These are phyloP conservation scores for Thraustochytrium striatum DNA, from an alignment of 352 stramenopile species.

Conservation along the genomic window DNA sequence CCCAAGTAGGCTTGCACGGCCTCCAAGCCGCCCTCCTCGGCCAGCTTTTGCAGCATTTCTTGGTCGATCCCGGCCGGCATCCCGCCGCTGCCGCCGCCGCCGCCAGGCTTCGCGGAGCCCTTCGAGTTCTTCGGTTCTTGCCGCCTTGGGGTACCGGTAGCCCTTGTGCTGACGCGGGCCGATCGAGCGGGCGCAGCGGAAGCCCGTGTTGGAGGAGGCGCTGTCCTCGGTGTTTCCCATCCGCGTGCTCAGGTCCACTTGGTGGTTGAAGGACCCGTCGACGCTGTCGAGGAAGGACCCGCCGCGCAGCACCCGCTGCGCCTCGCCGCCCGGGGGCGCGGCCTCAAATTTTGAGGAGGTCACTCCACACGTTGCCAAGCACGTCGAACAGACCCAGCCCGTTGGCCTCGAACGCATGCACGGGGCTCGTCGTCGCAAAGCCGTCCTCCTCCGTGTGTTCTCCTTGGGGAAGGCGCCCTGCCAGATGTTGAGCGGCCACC, in stretches of 20 bases:
- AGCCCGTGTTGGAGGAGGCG: conserved; percentile 56
- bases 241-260: conserved; percentile 53
- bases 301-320: conserved; percentile 59
- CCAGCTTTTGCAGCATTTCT: conserved; percentile 17
- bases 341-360: conserved; percentile 54
- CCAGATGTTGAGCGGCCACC: conserved; percentile 57
- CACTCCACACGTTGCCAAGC: conserved; percentile 72
- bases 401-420: conserved; percentile 66
- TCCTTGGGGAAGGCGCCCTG: conserved; percentile 62
- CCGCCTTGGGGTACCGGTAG: conserved; percentile 23
- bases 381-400: conserved; percentile 65
- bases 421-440: conserved; percentile 62
- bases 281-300: conserved; percentile 62
- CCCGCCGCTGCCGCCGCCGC: background rate
- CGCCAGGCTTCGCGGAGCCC: too few species aligned
- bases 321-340: background rate
- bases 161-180: background rate
- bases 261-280: conserved; percentile 59
- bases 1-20: conserved; percentile 15
- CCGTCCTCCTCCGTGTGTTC: conserved; percentile 65
- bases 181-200: conserved; percentile 51
- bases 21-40: conserved; percentile 36
- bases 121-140: background rate
- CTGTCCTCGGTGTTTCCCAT: conserved; percentile 56
- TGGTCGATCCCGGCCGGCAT: conserved; percentile 18